These are phyloP conservation scores for Podila horticola DNA, from an alignment of 192 early-diverging fungal species.

Conservation along the genomic window DNA sequence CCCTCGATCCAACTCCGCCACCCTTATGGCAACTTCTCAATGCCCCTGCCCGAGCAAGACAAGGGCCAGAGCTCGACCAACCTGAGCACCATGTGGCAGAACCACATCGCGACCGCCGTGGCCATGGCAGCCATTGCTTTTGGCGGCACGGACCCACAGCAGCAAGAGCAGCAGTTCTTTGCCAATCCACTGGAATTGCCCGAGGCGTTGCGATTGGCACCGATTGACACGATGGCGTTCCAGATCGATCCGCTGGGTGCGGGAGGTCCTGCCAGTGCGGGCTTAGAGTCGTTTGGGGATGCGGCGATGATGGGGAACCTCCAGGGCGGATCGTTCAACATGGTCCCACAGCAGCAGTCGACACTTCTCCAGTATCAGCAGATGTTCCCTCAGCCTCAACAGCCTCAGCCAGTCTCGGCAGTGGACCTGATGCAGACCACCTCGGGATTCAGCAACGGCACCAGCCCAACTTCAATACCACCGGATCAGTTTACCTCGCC, in stretches of 20 bases:
- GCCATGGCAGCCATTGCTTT: conserved; percentile 51
- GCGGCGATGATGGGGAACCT: conserved; percentile 1
- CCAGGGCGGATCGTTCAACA: neutral
- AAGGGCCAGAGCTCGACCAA: conserved; percentile 38
- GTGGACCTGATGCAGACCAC: conserved; percentile 5
- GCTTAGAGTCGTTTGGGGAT: neutral
- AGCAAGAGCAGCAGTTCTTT: conserved; percentile 53
- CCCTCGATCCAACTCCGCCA: conserved; percentile 50
- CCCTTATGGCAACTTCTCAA: conserved; percentile 50
- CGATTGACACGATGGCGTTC: conserved; percentile 42
- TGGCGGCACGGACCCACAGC: conserved; percentile 40
- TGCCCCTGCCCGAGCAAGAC: conserved; percentile 36
- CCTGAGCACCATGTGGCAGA: conserved; percentile 43
- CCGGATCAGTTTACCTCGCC: no score
- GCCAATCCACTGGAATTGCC: conserved; percentile 45
- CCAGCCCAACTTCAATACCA: neutral
- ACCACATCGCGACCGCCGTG: conserved; percentile 47
- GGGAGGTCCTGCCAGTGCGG: neutral
- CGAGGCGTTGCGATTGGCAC: conserved; percentile 35
- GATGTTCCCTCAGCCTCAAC: neutral
- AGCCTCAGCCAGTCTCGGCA: neutral
- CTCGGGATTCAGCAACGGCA: neutral
- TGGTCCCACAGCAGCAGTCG: conserved; percentile 15
- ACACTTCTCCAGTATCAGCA: conserved; percentile 13
- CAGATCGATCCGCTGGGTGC: conserved; percentile 7